Evolutionary conservation across 2,329 filamentous ascomycete species (phyloP).

Genomic region (Pestalotiopsis sp.): DNA sequence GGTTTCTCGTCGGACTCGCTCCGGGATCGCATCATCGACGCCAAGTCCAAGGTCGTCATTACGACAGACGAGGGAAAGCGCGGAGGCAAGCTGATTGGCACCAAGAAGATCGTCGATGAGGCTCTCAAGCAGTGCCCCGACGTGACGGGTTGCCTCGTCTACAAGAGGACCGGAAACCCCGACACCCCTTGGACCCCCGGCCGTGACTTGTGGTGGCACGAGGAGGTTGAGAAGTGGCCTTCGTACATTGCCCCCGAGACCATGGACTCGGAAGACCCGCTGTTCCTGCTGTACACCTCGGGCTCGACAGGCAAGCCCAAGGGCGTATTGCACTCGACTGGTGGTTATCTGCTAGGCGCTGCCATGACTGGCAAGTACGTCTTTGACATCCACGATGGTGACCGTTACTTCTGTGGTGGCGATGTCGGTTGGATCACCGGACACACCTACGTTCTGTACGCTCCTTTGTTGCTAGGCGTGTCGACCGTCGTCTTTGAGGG

Average conservation of each 20-base stretch:
- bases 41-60: constrained; percentile 89
- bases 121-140: constrained; percentile 94
- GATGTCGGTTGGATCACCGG: constrained; percentile 99
- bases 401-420: constrained; percentile 96
- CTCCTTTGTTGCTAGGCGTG: constrained; percentile 88
- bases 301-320: constrained; percentile 98
- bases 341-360: constrained; percentile 90
- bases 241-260: constrained; percentile 86
- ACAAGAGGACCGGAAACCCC: constrained; percentile 83
- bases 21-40: constrained; percentile 91
- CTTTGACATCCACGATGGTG: constrained; percentile 94
- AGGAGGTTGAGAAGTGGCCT: constrained; percentile 97
- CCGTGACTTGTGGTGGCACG: constrained; percentile 97
- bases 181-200: constrained; percentile 89
- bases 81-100: constrained; percentile 94
- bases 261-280: constrained; percentile 91
- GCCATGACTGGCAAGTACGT: constrained; percentile 97
- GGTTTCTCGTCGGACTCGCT: constrained; percentile 97
- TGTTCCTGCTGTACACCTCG: constrained; percentile 97
- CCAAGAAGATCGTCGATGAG: constrained; percentile 99
- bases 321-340: constrained; percentile 98
- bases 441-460: constrained; percentile 97
- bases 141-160: constrained; percentile 84
- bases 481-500: constrained; percentile 97
- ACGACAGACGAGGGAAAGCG: constrained; percentile 98